Base-by-base conservation (phyloP, 306 rosid genomes). In the Biancaea sappan region DNA sequence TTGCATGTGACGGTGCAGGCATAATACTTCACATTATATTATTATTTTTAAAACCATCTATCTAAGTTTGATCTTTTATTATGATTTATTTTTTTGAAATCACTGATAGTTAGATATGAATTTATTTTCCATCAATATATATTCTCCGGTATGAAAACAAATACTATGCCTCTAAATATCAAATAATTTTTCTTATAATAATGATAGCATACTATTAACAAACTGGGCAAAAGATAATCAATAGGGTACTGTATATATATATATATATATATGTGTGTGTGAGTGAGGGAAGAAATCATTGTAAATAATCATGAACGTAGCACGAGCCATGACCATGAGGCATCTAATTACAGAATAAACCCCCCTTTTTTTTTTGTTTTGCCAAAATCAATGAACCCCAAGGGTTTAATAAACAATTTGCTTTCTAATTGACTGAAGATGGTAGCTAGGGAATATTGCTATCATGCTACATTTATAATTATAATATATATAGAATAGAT, bases 311-410 rank as follows among this genome's bases (percentile, higher is more conserved):
- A 56, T 83, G 69, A 63, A 47, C 31, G 54, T 63, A 21, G 79
- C 81, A 63, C 73, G 82, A 75, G 66, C 71, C 52, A 66, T 63
- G n/a, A n/a, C n/a, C n/a, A 63, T 76, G 82, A 75, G 66, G 73
- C 52, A 66, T 63, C 46, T 15, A 58, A 9, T 12, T 51, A 50
- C 11, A 61, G 29, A 48, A 56, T 54, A 54, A 37, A 48, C 29
- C 69, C 5, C 69, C 31, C 28, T 32, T 34, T 48, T 51, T n/a
- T n/a, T n/a, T n/a, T n/a, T n/a, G n/a, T n/a, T n/a, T 12, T 28
- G 28, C 75, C 38, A 48, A 77, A 77, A 60, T n/a, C 10, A 60
- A 15, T 8, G 3, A 21, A 4, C 11, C 29, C 16, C n/a, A 47
- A n/a, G n/a, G n/a, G n/a, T n/a, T n/a, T n/a, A n/a, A n/a, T n/a